These are phyloP conservation scores for Castanea sativa DNA, from an alignment of 306 rosid species.

Conservation along the genomic window DNA sequence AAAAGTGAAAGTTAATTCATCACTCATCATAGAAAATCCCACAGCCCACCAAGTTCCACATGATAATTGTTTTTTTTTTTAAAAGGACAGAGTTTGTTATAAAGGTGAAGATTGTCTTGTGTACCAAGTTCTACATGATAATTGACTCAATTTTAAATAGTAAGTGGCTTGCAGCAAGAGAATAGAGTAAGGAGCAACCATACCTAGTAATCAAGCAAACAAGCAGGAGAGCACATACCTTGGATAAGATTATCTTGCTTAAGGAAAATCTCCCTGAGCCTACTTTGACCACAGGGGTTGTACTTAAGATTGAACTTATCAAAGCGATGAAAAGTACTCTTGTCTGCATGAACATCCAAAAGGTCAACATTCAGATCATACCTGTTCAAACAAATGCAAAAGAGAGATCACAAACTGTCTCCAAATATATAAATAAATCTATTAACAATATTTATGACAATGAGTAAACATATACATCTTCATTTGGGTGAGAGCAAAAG, in stretches of 20 bases:
- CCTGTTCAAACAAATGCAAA: constrained; percentile 49
- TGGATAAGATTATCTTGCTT: constrained; percentile 98
- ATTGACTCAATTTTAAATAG: too few species aligned
- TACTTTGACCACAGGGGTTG: constrained; percentile 99
- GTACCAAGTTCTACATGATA: too few species aligned
- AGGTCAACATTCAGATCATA: constrained; percentile 99
- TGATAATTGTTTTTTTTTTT: too few species aligned
- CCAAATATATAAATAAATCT: constrained; percentile 8
- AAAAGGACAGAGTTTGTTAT: too few species aligned
- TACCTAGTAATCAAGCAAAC: constrained; percentile 1
- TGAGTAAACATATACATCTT: neutral
- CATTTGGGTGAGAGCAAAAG: neutral
- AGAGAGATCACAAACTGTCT: constrained; percentile 19
- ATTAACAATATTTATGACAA: constrained; percentile 4
- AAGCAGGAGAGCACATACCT: constrained; percentile 44
- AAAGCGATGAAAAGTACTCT: constrained; percentile 99
- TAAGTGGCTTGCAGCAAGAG: neutral
- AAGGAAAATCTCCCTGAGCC: constrained; percentile 97
- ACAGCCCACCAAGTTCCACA: neutral
- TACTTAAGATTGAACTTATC: constrained; percentile 98
- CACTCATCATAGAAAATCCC: neutral
- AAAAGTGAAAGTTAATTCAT: neutral
- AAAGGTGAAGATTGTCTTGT: too few species aligned
- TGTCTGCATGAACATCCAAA: constrained; percentile 99
- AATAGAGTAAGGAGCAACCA: neutral